Conservation (phyloP, 2,329 filamentous ascomycete species). For the Graphium sp. region DNA sequence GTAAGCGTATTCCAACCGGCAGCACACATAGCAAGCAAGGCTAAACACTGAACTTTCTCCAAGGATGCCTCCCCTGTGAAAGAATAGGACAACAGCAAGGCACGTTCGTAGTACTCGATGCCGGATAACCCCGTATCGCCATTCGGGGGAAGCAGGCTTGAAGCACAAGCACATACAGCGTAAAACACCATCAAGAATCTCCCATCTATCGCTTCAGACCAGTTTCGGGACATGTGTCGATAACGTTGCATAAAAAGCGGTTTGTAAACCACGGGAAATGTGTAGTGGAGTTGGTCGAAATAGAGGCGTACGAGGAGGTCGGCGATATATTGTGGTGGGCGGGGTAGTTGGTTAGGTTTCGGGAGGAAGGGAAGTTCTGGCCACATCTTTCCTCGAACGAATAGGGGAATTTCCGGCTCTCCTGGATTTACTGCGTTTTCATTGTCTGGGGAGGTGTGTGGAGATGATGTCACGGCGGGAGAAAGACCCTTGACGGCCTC, state of each 20-base stretch:
- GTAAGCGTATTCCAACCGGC: conserved; percentile 14
- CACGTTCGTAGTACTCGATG: conserved; percentile 10
- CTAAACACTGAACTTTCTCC: conserved; percentile 13
- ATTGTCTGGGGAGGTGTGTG: background rate
- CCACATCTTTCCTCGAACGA: conserved; percentile 11
- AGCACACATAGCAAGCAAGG: conserved; percentile 12
- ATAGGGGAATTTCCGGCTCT: conserved; percentile 11
- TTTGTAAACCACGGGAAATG: conserved; percentile 11
- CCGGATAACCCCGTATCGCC: conserved; percentile 7
- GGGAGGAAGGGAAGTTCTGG: conserved; percentile 11
- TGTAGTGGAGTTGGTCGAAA: conserved; percentile 13
- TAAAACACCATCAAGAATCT: conserved; percentile 13
- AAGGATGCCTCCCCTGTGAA: conserved; percentile 12
- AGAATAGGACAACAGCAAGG: conserved; percentile 10
- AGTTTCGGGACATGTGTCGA: conserved; percentile 5
- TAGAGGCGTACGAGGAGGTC: conserved; percentile 12
- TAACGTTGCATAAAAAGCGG: conserved; percentile 12
- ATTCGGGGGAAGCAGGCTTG: conserved; percentile 9
- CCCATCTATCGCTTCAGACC: conserved; percentile 5
- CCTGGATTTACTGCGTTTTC: background rate
- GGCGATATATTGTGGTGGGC: conserved; percentile 12
- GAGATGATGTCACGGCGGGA: conserved; percentile 3
- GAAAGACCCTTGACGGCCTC: conserved; percentile 11
- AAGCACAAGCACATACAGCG: conserved; percentile 13
- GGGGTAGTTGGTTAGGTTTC: conserved; percentile 9